Conservation (phyloP, 2,329 filamentous ascomycete genomes). For the Acrocalymma vagum region DNA sequence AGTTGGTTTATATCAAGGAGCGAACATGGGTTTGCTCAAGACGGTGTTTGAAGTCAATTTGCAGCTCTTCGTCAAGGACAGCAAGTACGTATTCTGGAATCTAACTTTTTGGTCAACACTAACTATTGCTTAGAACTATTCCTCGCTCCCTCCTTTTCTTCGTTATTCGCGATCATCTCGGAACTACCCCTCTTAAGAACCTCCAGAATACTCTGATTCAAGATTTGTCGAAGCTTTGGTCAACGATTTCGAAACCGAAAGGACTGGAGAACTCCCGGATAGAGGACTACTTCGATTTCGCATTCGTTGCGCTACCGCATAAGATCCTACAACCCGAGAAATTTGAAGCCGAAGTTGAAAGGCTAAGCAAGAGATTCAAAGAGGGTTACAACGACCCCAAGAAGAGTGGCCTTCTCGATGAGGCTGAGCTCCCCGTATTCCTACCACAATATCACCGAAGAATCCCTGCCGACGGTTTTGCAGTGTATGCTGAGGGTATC, state of each 20-base stretch:
- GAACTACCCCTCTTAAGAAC: slow-evolving; percentile 88
- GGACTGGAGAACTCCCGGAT: slow-evolving; percentile 90
- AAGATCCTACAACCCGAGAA: slow-evolving; percentile 95
- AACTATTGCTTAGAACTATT: slow-evolving; percentile 68
- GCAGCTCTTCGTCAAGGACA: slow-evolving; percentile 95
- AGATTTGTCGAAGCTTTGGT: slow-evolving; percentile 92
- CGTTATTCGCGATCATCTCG: slow-evolving; percentile 96
- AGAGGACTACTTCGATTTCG: slow-evolving; percentile 98
- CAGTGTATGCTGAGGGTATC: slow-evolving; percentile 88
- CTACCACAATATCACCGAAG: slow-evolving; percentile 93
- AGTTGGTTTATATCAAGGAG: slow-evolving; percentile 95
- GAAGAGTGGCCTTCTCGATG: slow-evolving; percentile 69
- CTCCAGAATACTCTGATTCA: slow-evolving; percentile 89
- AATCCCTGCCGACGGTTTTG: slow-evolving; percentile 97
- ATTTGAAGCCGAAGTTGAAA: slow-evolving; percentile 81
- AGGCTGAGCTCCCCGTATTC: slow-evolving; percentile 82
- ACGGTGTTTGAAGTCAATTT: slow-evolving; percentile 99
- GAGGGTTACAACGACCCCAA: slow-evolving; percentile 79
- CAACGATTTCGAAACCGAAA: slow-evolving; percentile 86
- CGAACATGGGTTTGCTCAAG: slow-evolving; percentile 98
- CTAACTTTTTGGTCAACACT: slow-evolving; percentile 13
- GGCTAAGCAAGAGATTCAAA: slow-evolving; percentile 81
- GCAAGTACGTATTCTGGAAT: slow-evolving; percentile 70
- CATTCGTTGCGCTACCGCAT: slow-evolving; percentile 93
- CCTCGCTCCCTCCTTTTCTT: slow-evolving; percentile 96